These are phyloP conservation scores for Nicotiana knightiana DNA, from an alignment of 257 asterid species.

Conservation along the genomic window DNA sequence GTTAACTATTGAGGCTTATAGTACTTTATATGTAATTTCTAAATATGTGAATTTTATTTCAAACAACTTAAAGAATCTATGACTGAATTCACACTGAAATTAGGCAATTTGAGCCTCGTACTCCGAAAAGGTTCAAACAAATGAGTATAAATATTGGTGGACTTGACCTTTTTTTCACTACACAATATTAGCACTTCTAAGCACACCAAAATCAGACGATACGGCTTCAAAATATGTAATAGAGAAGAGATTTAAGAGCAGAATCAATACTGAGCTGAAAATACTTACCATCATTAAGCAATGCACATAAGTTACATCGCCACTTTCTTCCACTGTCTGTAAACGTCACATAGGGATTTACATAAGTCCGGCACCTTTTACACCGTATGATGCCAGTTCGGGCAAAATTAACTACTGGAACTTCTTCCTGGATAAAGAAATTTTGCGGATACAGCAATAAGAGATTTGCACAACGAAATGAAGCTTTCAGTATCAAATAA, in stretches of 20 bases:
- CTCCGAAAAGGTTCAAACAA: too few species aligned
- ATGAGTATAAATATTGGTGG: background rate
- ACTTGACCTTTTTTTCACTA: background rate
- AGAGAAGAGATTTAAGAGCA: background rate
- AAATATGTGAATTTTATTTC: too few species aligned
- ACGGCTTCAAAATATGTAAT: background rate
- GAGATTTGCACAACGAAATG: background rate
- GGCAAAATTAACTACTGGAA: constrained; percentile 78
- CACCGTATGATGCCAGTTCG: constrained; percentile 79
- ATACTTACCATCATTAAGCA: constrained; percentile 71
- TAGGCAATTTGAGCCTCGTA: too few species aligned
- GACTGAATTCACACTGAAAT: too few species aligned
- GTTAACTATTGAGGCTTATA: too few species aligned
- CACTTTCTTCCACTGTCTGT: constrained; percentile 88
- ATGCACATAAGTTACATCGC: constrained; percentile 83
- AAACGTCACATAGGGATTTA: constrained; percentile 74
- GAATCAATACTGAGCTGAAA: background rate
- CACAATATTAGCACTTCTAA: background rate
- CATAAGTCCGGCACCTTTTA: constrained; percentile 86
- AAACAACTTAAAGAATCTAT: too few species aligned
- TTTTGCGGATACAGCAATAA: constrained; percentile 13
- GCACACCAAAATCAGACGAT: background rate
- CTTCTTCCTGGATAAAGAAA: constrained; percentile 68
- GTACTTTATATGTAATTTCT: too few species aligned
- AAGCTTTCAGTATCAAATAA: background rate